Percentiles rank a stretch among this genome's conserved stretches.
Conservation (phyloP, 75 land plant genomes). For the Picea glauca region DNA sequence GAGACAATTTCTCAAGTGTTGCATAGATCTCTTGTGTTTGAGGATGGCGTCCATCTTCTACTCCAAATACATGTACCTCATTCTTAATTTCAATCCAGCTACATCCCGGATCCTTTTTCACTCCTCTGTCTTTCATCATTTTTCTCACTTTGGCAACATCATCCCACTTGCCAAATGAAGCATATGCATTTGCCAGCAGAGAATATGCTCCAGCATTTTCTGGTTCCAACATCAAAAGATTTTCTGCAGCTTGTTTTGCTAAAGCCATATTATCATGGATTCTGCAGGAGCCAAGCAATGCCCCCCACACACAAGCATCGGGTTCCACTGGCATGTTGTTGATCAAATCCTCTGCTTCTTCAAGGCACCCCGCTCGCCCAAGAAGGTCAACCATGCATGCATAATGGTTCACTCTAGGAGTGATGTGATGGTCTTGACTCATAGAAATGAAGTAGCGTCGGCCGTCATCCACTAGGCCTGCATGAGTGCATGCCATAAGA, state of each 20-base stretch:
- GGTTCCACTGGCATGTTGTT: conserved; percentile 36
- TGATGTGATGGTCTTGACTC: conserved; percentile 26
- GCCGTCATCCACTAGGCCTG: conserved; percentile 47
- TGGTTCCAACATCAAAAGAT: conserved; percentile 40
- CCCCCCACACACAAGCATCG: conserved; percentile 39
- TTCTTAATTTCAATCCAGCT: background rate
- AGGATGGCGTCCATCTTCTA: background rate
- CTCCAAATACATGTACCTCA: background rate
- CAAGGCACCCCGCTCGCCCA: conserved; percentile 42
- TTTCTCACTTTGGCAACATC: background rate
- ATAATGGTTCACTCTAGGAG: conserved; percentile 46
- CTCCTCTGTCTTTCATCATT: background rate
- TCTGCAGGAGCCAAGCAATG: conserved; percentile 43
- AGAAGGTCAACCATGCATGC: conserved; percentile 57
- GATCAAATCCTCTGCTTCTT: conserved; percentile 34
- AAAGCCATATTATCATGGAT: conserved; percentile 26
- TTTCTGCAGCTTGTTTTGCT: conserved; percentile 22
- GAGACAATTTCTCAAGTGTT: background rate
- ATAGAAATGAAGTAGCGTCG: conserved; percentile 30
- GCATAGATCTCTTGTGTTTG: background rate
- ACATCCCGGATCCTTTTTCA: background rate
- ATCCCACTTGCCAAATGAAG: background rate
- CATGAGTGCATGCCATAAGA: conserved; percentile 42
- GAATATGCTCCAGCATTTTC: conserved; percentile 29
- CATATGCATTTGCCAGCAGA: conserved; percentile 25